Percentiles rank a stretch among this genome's conserved stretches.
phyloP scores from a whole-genome alignment of 2,329 filamentous ascomycete species.

The Ophiognomonia clavigignenti-juglandacearum region DNA sequence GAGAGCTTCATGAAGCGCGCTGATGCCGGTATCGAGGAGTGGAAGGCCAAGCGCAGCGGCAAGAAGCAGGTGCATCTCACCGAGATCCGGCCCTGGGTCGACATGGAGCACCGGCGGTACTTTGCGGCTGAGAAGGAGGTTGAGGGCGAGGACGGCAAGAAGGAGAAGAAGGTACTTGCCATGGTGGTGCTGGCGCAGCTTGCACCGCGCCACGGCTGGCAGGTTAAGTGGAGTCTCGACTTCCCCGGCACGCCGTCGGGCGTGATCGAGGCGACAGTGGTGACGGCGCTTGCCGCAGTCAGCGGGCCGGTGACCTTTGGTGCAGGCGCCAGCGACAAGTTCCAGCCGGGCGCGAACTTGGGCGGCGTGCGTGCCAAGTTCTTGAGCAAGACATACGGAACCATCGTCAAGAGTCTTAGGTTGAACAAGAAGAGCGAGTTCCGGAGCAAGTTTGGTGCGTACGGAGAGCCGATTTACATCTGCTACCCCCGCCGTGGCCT shows the following conservation, averaged over 20 bases:
- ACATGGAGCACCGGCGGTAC: slow-evolving; percentile 78
- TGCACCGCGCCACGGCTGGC: slow-evolving; percentile 77
- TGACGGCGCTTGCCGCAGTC: slow-evolving; percentile 55
- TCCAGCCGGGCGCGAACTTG: slow-evolving; percentile 77
- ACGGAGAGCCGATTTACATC: slow-evolving; percentile 81
- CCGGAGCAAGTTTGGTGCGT: slow-evolving; percentile 81
- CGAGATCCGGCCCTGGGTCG: slow-evolving; percentile 84
- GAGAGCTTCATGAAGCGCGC: slow-evolving; percentile 58
- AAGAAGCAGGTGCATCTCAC: slow-evolving; percentile 78
- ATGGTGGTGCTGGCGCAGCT: slow-evolving; percentile 82
- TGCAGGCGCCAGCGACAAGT: slow-evolving; percentile 68
- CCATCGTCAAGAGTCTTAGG: slow-evolving; percentile 76
- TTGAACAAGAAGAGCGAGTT: slow-evolving; percentile 84
- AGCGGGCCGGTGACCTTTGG: slow-evolving; percentile 74
- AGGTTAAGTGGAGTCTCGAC: slow-evolving; percentile 94
- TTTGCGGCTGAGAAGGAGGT: slow-evolving; percentile 76
- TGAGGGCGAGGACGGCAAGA: slow-evolving; percentile 54
- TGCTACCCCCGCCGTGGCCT: slow-evolving; percentile 85
- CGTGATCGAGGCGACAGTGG: slow-evolving; percentile 78
- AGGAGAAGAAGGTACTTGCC: slow-evolving; percentile 52
- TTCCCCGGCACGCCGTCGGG: slow-evolving; percentile 85
- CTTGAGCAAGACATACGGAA: slow-evolving; percentile 75
- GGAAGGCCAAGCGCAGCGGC: slow-evolving; percentile 76
- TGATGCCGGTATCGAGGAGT: slow-evolving; percentile 70
- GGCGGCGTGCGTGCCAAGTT: slow-evolving; percentile 76